phyloP scores from a whole-genome alignment of 805 yeast species.

The Pichia kluyveri region DNA sequence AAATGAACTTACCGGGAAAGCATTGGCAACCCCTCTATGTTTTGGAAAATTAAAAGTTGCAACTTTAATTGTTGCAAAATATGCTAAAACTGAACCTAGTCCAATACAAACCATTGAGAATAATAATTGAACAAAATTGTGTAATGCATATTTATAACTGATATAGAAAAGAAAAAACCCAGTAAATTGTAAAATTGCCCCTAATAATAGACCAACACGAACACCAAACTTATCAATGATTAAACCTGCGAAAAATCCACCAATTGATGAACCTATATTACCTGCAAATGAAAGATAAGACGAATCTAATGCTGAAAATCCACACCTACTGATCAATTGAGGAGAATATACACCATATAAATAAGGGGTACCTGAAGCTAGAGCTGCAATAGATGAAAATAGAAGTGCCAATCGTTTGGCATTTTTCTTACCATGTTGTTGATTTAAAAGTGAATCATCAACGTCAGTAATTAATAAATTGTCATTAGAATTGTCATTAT shows the following conservation, averaged over 20 bases:
- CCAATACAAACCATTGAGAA: conserved; percentile 48
- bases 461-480: no score
- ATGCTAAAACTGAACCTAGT: conserved; percentile 53
- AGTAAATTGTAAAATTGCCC: conserved; percentile 42
- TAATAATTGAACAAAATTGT: conserved; percentile 34
- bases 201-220: conserved; percentile 40
- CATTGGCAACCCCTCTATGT: conserved; percentile 62
- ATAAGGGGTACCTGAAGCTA: conserved; percentile 72
- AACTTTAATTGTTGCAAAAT: conserved; percentile 51
- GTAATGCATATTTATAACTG: conserved; percentile 34
- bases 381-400: conserved; percentile 35
- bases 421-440: background rate
- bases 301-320: conserved; percentile 50
- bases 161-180: conserved; percentile 46
- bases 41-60: conserved; percentile 60
- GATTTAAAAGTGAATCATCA: no score
- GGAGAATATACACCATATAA: conserved; percentile 71
- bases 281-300: conserved; percentile 57
- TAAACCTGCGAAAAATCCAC: conserved; percentile 66
- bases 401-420: conserved; percentile 11
- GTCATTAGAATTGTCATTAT: no score
- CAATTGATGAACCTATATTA: conserved; percentile 55
- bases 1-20: conserved; percentile 58
- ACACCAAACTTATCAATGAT: conserved; percentile 58
- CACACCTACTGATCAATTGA: conserved; percentile 49